Percentiles rank a stretch among this genome's conserved stretches.
phyloP scores from a whole-genome alignment of 2,329 filamentous ascomycete species.

The Arthrinium puccinioides region DNA sequence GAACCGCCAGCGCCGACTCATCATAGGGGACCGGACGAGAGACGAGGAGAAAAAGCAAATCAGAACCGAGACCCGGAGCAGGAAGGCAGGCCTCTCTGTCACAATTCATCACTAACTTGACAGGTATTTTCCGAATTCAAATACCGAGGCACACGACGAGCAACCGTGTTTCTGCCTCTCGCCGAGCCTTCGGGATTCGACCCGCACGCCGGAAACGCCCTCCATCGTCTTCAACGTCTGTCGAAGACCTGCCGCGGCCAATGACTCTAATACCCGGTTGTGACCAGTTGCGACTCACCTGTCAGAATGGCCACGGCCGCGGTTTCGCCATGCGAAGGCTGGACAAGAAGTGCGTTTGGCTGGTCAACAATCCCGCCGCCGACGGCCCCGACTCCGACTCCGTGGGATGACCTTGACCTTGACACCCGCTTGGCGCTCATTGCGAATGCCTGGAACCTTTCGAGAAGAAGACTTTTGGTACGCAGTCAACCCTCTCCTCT shows the following conservation, averaged over 20 bases:
- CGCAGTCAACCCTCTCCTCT: constrained; percentile 9
- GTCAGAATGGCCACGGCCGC: constrained; percentile 48
- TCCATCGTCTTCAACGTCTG: constrained; percentile 10
- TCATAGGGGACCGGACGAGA: too few species aligned
- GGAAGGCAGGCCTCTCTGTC: too few species aligned
- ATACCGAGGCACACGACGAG: too few species aligned
- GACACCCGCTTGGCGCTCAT: constrained; percentile 28
- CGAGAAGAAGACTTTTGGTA: constrained; percentile 23
- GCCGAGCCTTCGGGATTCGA: too few species aligned
- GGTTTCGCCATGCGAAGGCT: constrained; percentile 36
- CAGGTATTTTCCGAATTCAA: too few species aligned
- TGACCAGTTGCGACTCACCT: constrained; percentile 36
- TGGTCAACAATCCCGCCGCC: constrained; percentile 25
- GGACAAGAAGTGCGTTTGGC: constrained; percentile 32
- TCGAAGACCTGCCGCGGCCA: constrained; percentile 36
- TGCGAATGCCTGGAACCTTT: constrained; percentile 31
- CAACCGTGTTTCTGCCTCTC: too few species aligned
- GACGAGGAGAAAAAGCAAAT: too few species aligned
- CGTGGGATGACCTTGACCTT: constrained; percentile 28
- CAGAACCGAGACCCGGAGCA: too few species aligned
- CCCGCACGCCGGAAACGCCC: too few species aligned
- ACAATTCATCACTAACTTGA: too few species aligned
- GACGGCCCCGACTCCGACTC: constrained; percentile 21
- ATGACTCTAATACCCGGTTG: constrained; percentile 38
- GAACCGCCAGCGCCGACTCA: too few species aligned